These are phyloP conservation scores for Sanghuangporus sanghuang DNA, from an alignment of 1,284 basidiomycete genomes.

Conservation along the genomic window DNA sequence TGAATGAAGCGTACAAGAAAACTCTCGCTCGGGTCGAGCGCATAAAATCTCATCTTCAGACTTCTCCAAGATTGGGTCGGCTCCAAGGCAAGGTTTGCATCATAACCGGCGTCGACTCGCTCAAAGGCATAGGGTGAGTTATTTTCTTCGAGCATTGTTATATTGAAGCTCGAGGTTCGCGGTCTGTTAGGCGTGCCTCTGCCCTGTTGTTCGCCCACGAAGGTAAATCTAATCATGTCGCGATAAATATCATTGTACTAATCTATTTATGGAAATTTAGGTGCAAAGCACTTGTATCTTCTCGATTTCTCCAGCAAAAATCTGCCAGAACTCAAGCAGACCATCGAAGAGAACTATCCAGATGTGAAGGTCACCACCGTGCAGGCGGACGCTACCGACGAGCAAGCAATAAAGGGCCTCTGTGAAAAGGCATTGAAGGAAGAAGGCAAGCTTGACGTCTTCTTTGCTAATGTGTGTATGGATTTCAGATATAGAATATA, in stretches of 20 bases:
- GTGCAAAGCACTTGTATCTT: conserved; percentile 80
- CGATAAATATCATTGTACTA: neutral
- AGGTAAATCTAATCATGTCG: conserved; percentile 38
- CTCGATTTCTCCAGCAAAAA: conserved; percentile 73
- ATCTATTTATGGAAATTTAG: conserved; percentile 34
- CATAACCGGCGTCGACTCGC: conserved; percentile 81
- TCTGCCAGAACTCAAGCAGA: conserved; percentile 65
- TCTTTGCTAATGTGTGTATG: conserved; percentile 82
- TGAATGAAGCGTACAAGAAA: conserved; percentile 42
- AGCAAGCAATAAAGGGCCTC: conserved; percentile 61
- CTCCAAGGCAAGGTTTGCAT: conserved; percentile 84
- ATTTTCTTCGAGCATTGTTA: neutral
- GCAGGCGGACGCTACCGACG: conserved; percentile 81
- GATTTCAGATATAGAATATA: neutral
- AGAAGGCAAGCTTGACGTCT: conserved; percentile 84
- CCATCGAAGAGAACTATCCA: conserved; percentile 65
- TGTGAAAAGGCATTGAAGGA: conserved; percentile 74
- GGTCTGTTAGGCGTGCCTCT: conserved; percentile 60
- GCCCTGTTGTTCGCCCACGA: conserved; percentile 77
- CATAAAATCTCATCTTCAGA: conserved; percentile 67
- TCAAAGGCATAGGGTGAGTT: conserved; percentile 79
- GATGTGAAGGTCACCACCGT: conserved; percentile 73
- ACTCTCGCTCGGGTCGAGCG: conserved; percentile 61
- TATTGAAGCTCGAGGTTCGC: conserved; percentile 5
- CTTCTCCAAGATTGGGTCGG: conserved; percentile 47